These are phyloP conservation scores for Flaveria linearis DNA, from an alignment of 129 eudicot species.

Conservation along the genomic window DNA sequence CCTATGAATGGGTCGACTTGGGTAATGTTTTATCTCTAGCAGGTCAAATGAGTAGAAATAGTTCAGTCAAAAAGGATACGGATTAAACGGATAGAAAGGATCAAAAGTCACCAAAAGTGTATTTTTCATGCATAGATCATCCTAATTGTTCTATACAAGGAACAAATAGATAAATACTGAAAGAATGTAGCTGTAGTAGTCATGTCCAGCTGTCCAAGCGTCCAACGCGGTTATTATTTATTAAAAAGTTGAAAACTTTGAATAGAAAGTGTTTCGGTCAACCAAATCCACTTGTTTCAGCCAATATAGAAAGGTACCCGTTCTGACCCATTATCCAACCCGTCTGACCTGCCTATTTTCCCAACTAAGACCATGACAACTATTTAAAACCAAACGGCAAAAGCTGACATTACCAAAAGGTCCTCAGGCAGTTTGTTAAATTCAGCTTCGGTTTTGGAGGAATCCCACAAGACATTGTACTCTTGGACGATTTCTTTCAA, in stretches of 20 bases:
- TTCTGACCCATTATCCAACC: background rate
- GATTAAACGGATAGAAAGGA: background rate
- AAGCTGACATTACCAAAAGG: slow-evolving; percentile 65
- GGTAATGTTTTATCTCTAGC: background rate
- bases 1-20: background rate
- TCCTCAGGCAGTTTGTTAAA: slow-evolving; percentile 76
- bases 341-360: background rate
- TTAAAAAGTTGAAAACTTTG: background rate
- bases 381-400: background rate
- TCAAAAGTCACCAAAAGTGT: background rate
- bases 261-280: background rate
- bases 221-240: background rate
- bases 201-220: background rate
- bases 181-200: background rate
- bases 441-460: slow-evolving; percentile 83
- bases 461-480: slow-evolving; percentile 73
- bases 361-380: slow-evolving; percentile 6
- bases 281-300: background rate
- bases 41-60: background rate
- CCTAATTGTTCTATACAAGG: background rate
- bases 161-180: background rate
- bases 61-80: background rate
- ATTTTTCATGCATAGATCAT: background rate
- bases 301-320: background rate
- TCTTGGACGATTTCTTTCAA: slow-evolving; percentile 81